phyloP scores from a whole-genome alignment of 352 stramenopile species.

The Albugo laibachii region DNA sequence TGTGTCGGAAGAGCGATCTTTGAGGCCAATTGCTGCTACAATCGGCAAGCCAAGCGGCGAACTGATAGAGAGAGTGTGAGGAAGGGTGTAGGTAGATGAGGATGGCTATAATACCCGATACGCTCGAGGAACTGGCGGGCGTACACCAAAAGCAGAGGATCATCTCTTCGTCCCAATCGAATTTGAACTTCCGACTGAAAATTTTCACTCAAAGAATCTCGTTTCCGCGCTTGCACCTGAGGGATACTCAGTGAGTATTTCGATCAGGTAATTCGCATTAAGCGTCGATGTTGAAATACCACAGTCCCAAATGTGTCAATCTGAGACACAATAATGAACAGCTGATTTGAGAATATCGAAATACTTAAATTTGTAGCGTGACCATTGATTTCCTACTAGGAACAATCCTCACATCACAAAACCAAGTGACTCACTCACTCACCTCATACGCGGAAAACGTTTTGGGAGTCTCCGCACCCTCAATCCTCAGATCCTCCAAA shows the following conservation, averaged over 20 bases:
- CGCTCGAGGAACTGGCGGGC: slow-evolving; percentile 66
- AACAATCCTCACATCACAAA: not conserved
- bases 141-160: slow-evolving; percentile 69
- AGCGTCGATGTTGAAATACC: slow-evolving; percentile 11
- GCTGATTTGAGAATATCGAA: slow-evolving; percentile 56
- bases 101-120: slow-evolving; percentile 33
- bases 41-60: slow-evolving; percentile 39
- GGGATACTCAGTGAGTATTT: not conserved
- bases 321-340: slow-evolving; percentile 69
- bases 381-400: slow-evolving; percentile 45
- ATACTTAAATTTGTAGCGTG: slow-evolving; percentile 45
- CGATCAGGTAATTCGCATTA: not conserved
- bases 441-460: not conserved
- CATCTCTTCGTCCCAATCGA: slow-evolving; percentile 49
- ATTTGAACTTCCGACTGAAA: slow-evolving; percentile 60
- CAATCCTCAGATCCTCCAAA: not conserved
- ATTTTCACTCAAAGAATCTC: slow-evolving; percentile 56
- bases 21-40: slow-evolving; percentile 49
- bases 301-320: slow-evolving; percentile 64
- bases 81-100: not conserved
- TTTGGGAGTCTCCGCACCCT: not conserved
- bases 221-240: slow-evolving; percentile 53
- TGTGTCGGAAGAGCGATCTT: slow-evolving; percentile 46
- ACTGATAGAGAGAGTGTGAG: slow-evolving; percentile 10
- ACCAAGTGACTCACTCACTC: not conserved